Base-by-base conservation (phyloP, 169 alveolate genomes). In the Eimeria falciformis region DNA sequence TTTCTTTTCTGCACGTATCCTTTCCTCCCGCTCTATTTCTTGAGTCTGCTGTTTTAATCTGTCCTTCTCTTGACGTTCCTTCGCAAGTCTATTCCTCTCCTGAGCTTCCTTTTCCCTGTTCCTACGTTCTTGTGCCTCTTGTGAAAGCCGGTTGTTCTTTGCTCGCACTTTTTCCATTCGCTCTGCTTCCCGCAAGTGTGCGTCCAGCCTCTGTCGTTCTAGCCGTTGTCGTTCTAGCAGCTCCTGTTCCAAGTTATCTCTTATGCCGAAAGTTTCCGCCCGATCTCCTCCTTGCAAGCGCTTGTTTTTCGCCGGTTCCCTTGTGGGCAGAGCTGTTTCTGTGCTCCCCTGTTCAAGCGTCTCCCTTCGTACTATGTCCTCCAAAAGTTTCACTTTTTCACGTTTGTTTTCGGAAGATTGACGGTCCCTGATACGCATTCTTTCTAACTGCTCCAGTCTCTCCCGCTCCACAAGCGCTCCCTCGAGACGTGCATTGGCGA, bases 381-480 rank as follows among this genome's bases (percentile, higher is more conserved):
- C 14, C n/a, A n/a, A n/a, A n/a, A n/a, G n/a, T n/a, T n/a, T n/a
- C n/a, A n/a, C n/a, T n/a, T n/a, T n/a, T n/a, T n/a, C n/a, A n/a
- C n/a, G n/a, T n/a, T n/a, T n/a, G n/a, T n/a, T n/a, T n/a, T n/a
- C n/a, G n/a, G n/a, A n/a, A n/a, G n/a, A n/a, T n/a, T n/a, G n/a
- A n/a, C n/a, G n/a, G n/a, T n/a, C n/a, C n/a, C n/a, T n/a, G n/a
- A n/a, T n/a, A n/a, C n/a, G n/a, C n/a, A n/a, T n/a, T n/a, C n/a
- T n/a, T n/a, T n/a, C n/a, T n/a, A n/a, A n/a, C 66, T 5, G 4
- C 85, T 75, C 45, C 17, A 75, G 65, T 43, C 85, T 43, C 85
- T 75, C 66, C n/a, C 85, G 6, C 85, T 75, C 85, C 85, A 75
- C 9, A 21, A 37, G 58, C 5, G 85, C 85, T 3, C 85, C 85